Percentiles rank a stretch among this genome's conserved stretches.
phyloP scores from a whole-genome alignment of 2,329 filamentous ascomycete species.

The Didymella arachidicola region DNA sequence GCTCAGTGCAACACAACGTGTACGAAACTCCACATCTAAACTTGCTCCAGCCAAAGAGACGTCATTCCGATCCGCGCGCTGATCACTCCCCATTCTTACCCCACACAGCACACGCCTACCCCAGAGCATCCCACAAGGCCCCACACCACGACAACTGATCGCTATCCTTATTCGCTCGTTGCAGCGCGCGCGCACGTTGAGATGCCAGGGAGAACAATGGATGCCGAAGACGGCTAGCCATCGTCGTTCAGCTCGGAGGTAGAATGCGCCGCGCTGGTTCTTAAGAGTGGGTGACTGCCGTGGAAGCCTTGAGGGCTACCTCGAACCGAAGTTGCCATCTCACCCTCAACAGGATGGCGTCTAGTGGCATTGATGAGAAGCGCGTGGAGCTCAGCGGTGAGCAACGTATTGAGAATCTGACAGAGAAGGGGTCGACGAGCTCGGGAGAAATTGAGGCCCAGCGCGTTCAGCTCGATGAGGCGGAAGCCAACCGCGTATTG shows the following conservation, averaged over 20 bases:
- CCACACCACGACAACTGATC: conserved; percentile 13
- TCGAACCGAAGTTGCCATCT: background rate
- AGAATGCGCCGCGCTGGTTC: conserved; percentile 24
- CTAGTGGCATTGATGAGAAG: conserved; percentile 24
- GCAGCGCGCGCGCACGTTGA: conserved; percentile 12
- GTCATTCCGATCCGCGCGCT: conserved; percentile 20
- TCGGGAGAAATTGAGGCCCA: conserved; percentile 40
- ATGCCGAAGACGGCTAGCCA: conserved; percentile 22
- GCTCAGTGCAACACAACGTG: conserved; percentile 2
- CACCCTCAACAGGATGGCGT: conserved; percentile 18
- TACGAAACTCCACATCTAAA: conserved; percentile 5
- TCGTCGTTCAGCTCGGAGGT: conserved; percentile 20
- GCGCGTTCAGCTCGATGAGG: conserved; percentile 34
- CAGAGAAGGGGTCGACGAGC: conserved; percentile 36
- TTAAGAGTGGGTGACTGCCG: conserved; percentile 18
- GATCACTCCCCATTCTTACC: conserved; percentile 27
- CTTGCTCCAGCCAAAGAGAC: conserved; percentile 14
- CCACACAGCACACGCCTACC: conserved; percentile 27
- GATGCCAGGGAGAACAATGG: conserved; percentile 11
- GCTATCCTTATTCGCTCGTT: background rate
- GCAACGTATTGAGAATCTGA: conserved; percentile 34
- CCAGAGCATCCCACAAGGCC: conserved; percentile 20
- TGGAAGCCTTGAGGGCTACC: background rate
- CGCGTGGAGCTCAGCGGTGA: conserved; percentile 16
- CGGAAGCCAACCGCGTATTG: conserved; percentile 42